These are phyloP conservation scores for Fusarium nygamai DNA, from an alignment of 2,329 filamentous ascomycete genomes.

Conservation along the genomic window DNA sequence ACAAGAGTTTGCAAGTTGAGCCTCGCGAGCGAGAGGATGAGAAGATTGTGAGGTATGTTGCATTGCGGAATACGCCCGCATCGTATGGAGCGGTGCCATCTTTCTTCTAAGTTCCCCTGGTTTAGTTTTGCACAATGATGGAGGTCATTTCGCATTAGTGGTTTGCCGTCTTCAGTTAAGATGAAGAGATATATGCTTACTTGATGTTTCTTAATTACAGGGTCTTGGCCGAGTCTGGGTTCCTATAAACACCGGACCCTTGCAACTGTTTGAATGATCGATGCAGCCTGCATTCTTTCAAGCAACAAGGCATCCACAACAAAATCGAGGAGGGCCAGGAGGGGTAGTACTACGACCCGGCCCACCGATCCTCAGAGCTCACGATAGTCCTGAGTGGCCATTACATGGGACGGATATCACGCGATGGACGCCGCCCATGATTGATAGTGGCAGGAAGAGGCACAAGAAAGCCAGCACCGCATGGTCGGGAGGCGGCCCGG, in stretches of 20 bases:
- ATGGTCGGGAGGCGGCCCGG: conserved; percentile 20
- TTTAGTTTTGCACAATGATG: conserved; percentile 11
- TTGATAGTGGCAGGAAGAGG: conserved; percentile 7
- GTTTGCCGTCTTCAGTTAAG: conserved; percentile 1
- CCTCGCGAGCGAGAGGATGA: conserved; percentile 97
- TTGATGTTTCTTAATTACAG: conserved; percentile 50
- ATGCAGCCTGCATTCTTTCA: conserved; percentile 12
- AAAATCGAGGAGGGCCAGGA: conserved; percentile 9
- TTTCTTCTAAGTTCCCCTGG: conserved; percentile 29
- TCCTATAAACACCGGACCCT: conserved; percentile 56
- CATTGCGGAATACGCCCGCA: conserved; percentile 42
- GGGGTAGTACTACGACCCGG: conserved; percentile 5
- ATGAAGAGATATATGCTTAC: conserved; percentile 34
- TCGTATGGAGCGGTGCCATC: conserved; percentile 33
- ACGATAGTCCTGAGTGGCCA: conserved; percentile 7
- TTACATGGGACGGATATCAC: conserved; percentile 6
- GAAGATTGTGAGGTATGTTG: conserved; percentile 94
- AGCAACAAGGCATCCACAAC: conserved; percentile 5
- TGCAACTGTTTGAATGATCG: conserved; percentile 17
- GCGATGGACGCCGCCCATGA: not conserved
- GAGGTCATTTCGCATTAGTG: conserved; percentile 10
- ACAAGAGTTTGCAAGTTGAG: conserved; percentile 92
- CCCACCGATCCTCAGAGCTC: conserved; percentile 6
- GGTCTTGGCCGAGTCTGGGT: conserved; percentile 69
- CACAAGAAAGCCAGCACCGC: conserved; percentile 1